Base-by-base conservation (phyloP, 345 rosid genomes). In the Erysimum cheiranthoides region DNA sequence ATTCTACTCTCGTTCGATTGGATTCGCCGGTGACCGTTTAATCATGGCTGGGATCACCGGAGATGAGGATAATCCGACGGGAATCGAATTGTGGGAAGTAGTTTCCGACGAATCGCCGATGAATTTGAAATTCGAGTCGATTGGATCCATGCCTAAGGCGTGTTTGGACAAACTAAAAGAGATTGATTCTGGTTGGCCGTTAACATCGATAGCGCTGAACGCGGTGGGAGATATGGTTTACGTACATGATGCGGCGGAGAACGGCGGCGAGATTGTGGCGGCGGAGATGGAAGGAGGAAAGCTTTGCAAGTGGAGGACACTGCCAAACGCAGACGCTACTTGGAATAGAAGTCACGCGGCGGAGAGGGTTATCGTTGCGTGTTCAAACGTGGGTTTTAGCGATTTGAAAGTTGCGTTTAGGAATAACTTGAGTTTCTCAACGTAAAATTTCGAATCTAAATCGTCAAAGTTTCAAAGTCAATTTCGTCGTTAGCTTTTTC, bases 61-160 rank as follows among this genome's bases (percentile, higher is more conserved):
- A 6, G 66, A 69, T 2, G 72, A 51, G 0, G 82, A 74, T 73
- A 47, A 66, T 18, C 79, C 76, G 21, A 64, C 69, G 69, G 82
- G 81, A n/a, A 70, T 93, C 65, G 83, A 78, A 32, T 14, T 87
- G 3, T 90, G 95, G 90, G 85, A 86, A 71, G 70, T 18, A 53
- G 76, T 17, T 10, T 66, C 70, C 3, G 70, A 69, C 7, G 82
- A 52, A 66, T 54, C 77, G 6, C 39, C 65, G 57, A 74, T 78
- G 79, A 50, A n/a, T 25, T 42, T 79, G 71, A 49, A 11, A 40
- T 61, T 69, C 38, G 72, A 66, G 18, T 84, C 82, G 62, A 80
- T 90, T 0, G 89, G 93, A 16, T 82, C 73, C 39, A 80, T 90
- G 86, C 92, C 97, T 9, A 14, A 27, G 64, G 71, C 34, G 52